Evolutionary conservation across 2,329 filamentous ascomycete species (phyloP).

Genomic region (Aspergillus latus): DNA sequence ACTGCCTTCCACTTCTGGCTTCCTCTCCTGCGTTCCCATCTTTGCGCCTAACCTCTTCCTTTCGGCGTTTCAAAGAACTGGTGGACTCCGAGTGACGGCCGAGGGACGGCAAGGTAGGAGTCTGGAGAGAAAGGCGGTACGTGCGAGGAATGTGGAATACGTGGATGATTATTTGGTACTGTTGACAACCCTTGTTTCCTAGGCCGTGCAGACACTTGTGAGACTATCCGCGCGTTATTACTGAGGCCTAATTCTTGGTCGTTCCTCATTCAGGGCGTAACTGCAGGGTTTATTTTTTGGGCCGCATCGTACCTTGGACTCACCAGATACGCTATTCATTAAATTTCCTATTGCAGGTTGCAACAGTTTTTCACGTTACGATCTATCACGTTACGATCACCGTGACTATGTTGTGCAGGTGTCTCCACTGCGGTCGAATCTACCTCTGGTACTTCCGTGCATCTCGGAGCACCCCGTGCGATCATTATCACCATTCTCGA

Average conservation of each 20-base stretch:
- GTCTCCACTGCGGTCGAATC: neutral
- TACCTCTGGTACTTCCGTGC: neutral
- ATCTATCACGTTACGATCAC: neutral
- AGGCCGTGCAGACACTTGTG: neutral
- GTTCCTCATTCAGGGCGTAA: neutral
- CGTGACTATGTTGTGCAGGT: neutral
- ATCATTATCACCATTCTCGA: neutral
- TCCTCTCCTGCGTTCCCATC: neutral
- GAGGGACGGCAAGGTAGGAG: neutral
- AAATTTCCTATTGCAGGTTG: neutral
- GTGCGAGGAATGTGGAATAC: neutral
- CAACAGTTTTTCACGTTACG: neutral
- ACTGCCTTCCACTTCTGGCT: neutral
- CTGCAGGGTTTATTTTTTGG: neutral
- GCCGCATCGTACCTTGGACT: neutral
- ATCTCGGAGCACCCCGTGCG: neutral
- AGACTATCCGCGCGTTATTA: neutral
- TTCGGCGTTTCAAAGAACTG: constrained; percentile 4
- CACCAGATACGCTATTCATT: neutral
- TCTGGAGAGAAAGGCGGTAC: neutral
- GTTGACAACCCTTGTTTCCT: constrained; percentile 1
- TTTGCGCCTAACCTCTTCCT: constrained; percentile 9
- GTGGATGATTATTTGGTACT: constrained; percentile 1
- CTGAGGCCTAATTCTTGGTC: neutral
- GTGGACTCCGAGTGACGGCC: neutral